These are phyloP conservation scores for Pascua sp. DNA, from an alignment of 1,284 basidiomycete genomes.

Conservation along the genomic window DNA sequence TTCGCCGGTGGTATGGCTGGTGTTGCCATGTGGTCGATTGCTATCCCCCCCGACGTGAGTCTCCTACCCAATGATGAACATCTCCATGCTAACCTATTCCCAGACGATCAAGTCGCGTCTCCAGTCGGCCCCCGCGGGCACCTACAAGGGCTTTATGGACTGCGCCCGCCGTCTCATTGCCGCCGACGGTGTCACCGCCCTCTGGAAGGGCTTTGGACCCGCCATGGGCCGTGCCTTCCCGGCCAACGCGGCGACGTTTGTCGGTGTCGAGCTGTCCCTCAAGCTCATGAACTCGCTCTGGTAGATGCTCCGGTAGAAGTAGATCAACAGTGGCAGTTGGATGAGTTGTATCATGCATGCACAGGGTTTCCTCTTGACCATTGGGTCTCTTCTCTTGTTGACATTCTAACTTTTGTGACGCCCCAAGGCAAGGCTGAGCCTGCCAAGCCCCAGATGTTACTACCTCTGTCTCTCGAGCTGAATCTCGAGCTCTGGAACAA, in stretches of 20 bases:
- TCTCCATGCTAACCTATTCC: not conserved
- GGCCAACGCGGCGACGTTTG: conserved; percentile 55
- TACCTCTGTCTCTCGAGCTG: too few species aligned
- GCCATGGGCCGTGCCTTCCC: conserved; percentile 80
- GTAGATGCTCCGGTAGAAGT: conserved; percentile 16
- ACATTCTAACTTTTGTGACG: too few species aligned
- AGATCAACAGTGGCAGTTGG: too few species aligned
- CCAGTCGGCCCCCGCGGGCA: conserved; percentile 94
- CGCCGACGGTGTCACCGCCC: conserved; percentile 78
- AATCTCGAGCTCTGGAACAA: too few species aligned
- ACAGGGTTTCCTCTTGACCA: too few species aligned
- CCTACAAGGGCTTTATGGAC: conserved; percentile 90
- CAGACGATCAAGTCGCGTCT: conserved; percentile 93
- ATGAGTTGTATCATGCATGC: too few species aligned
- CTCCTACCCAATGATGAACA: too few species aligned
- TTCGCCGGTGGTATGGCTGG: conserved; percentile 92
- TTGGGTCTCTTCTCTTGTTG: too few species aligned
- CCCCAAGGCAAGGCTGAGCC: too few species aligned
- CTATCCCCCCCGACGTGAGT: conserved; percentile 88
- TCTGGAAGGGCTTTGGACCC: conserved; percentile 97
- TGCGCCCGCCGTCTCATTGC: conserved; percentile 89
- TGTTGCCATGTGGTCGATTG: conserved; percentile 95
- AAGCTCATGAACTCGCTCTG: conserved; percentile 48
- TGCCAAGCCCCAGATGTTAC: too few species aligned
- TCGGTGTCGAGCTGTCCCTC: conserved; percentile 49